phyloP scores from a whole-genome alignment of 306 rosid genomes.

The Cajanus cajan region DNA sequence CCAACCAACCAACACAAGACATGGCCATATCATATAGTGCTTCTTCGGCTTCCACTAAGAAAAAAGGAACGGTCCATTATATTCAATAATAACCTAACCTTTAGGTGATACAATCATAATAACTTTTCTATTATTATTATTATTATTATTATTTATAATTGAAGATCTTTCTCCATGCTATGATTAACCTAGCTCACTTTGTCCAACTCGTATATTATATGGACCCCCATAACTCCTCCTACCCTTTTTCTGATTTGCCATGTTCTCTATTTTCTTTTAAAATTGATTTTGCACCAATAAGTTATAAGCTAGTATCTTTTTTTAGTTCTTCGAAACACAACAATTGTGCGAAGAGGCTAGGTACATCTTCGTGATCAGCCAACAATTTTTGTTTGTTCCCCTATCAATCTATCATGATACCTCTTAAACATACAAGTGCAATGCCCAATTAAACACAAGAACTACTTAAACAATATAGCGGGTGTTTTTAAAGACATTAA shows the following conservation, averaged over 20 bases:
- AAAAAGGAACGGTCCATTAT: constrained; percentile 39
- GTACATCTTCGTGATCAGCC: not conserved
- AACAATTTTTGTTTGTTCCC: not conserved
- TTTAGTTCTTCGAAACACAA: not conserved
- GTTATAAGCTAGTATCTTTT: not conserved
- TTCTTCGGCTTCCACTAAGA: constrained; percentile 42
- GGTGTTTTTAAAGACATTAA: no score
- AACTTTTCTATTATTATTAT: not conserved
- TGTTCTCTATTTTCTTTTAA: not conserved
- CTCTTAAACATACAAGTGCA: not conserved
- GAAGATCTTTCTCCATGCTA: constrained; percentile 5
- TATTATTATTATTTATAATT: not conserved
- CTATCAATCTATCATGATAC: no score
- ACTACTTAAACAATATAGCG: no score
- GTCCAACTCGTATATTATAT: not conserved
- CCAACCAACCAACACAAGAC: constrained; percentile 32
- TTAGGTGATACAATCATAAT: not conserved
- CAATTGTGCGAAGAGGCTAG: not conserved
- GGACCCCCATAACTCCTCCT: constrained; percentile 28
- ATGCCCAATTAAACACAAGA: not conserved
- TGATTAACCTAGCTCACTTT: not conserved
- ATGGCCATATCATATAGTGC: constrained; percentile 29
- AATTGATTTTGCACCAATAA: no score
- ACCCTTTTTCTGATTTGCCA: not conserved
- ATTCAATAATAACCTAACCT: constrained; percentile 10